A percentile compares a stretch with the other conserved stretches of the same genome.
phyloP scores from a whole-genome alignment of 768 basidiomycete species.

The Mycena sanguinolenta region DNA sequence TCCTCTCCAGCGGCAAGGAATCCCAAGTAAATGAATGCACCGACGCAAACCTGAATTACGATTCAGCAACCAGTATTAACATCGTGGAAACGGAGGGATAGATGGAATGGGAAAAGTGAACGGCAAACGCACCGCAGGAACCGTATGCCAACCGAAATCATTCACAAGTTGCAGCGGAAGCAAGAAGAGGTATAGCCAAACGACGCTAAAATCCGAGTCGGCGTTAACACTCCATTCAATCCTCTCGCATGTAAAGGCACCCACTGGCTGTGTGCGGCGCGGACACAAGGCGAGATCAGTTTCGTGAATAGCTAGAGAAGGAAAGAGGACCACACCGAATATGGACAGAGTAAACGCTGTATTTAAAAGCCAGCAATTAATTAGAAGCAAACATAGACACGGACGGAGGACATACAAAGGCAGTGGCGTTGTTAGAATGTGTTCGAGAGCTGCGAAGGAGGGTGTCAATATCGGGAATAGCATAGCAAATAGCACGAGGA shows the following conservation, averaged over 20 bases:
- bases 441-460: constrained; percentile 61
- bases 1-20: constrained; percentile 81
- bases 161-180: constrained; percentile 80
- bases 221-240: background rate
- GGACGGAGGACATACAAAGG: constrained; percentile 76
- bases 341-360: constrained; percentile 75
- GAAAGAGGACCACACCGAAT: constrained; percentile 55
- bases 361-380: no score
- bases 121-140: constrained; percentile 58
- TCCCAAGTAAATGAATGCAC: constrained; percentile 79
- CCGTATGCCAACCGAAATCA: constrained; percentile 73
- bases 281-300: background rate
- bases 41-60: constrained; percentile 59
- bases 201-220: constrained; percentile 55
- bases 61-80: background rate
- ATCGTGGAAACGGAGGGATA: background rate
- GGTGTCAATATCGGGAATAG: background rate
- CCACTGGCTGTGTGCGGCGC: constrained; percentile 45
- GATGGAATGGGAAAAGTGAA: background rate
- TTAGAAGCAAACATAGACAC: constrained; percentile 3
- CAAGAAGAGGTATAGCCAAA: constrained; percentile 82
- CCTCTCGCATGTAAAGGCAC: constrained; percentile 18
- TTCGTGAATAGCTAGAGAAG: background rate
- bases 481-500: background rate
- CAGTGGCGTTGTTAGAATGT: constrained; percentile 72